phyloP scores from a whole-genome alignment of 1,284 basidiomycete species.

The Ceratorhiza oryzae-sativae region DNA sequence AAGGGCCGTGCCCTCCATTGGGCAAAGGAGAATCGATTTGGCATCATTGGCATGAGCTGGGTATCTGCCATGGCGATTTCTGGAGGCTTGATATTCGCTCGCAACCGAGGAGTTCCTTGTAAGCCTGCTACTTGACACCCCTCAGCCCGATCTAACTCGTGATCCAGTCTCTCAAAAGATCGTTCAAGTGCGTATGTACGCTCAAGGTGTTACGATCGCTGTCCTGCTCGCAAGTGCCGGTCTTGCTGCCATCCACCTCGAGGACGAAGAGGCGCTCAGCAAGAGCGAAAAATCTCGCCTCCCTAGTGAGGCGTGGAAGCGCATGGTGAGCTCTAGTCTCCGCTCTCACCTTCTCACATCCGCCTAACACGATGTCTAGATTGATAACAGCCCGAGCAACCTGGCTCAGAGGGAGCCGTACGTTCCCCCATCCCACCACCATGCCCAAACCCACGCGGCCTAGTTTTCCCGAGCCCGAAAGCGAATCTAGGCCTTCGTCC shows the following conservation, averaged over 20 bases:
- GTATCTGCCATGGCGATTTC: constrained; percentile 36
- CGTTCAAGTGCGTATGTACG: constrained; percentile 38
- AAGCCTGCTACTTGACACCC: not conserved
- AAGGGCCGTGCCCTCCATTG: constrained; percentile 35
- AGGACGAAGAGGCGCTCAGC: constrained; percentile 59
- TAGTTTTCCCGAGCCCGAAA: not conserved
- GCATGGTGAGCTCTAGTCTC: constrained; percentile 21
- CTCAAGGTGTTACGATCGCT: constrained; percentile 34
- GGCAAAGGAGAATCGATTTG: constrained; percentile 36
- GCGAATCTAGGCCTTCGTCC: not conserved
- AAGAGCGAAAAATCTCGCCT: constrained; percentile 57
- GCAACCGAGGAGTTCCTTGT: constrained; percentile 32
- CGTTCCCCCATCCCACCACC: constrained; percentile 16
- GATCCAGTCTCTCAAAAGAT: constrained; percentile 33
- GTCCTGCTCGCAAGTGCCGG: constrained; percentile 34
- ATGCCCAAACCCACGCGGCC: not conserved
- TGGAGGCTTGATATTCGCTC: constrained; percentile 33
- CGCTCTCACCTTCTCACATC: not conserved
- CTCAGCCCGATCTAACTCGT: not conserved
- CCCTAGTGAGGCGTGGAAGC: constrained; percentile 37
- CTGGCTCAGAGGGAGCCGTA: constrained; percentile 29
- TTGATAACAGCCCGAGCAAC: constrained; percentile 36
- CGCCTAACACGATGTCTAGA: not conserved
- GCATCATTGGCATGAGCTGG: constrained; percentile 37
- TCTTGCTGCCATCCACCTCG: constrained; percentile 29